A percentile compares a stretch with the other conserved stretches of the same genome.
These are phyloP conservation scores for Lentithecium fluviatile DNA, from an alignment of 495 filamentous ascomycete species.

Conservation along the genomic window DNA sequence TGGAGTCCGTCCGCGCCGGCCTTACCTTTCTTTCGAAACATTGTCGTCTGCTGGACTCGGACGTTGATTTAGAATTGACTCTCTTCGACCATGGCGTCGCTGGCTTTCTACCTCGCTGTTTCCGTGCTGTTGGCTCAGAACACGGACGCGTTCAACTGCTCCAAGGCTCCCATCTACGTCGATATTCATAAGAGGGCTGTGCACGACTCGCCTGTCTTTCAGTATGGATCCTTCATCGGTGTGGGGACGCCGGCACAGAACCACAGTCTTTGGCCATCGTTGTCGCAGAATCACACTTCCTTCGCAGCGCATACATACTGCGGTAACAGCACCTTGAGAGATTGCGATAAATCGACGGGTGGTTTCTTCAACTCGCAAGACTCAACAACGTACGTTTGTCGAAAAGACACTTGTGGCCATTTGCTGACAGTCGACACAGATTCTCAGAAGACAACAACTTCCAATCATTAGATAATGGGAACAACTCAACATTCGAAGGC, in stretches of 20 bases:
- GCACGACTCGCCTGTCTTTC: slow-evolving; percentile 30
- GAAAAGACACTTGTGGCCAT: neutral
- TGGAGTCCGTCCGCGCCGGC: neutral
- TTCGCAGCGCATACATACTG: slow-evolving; percentile 35
- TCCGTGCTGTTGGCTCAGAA: slow-evolving; percentile 37
- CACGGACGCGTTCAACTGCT: slow-evolving; percentile 39
- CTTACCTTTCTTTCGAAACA: neutral
- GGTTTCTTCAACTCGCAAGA: slow-evolving; percentile 30
- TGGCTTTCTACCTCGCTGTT: slow-evolving; percentile 30
- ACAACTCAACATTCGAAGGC: slow-evolving; percentile 15
- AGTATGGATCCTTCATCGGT: slow-evolving; percentile 42
- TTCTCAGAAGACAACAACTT: slow-evolving; percentile 22
- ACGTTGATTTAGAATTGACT: slow-evolving; percentile 10
- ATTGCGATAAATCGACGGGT: slow-evolving; percentile 32
- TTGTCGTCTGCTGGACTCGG: slow-evolving; percentile 20
- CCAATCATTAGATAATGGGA: slow-evolving; percentile 24
- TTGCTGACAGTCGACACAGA: slow-evolving; percentile 17
- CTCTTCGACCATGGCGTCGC: slow-evolving; percentile 23
- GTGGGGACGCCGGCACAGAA: slow-evolving; percentile 40
- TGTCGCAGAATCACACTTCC: slow-evolving; percentile 39
- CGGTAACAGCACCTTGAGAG: slow-evolving; percentile 30
- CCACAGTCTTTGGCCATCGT: slow-evolving; percentile 41
- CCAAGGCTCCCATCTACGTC: slow-evolving; percentile 41
- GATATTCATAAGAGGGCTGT: slow-evolving; percentile 41
- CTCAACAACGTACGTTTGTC: slow-evolving; percentile 30